These are phyloP conservation scores for Cymbopogon citratus DNA, from an alignment of 176 grass and related monocot genomes.

Conservation along the genomic window DNA sequence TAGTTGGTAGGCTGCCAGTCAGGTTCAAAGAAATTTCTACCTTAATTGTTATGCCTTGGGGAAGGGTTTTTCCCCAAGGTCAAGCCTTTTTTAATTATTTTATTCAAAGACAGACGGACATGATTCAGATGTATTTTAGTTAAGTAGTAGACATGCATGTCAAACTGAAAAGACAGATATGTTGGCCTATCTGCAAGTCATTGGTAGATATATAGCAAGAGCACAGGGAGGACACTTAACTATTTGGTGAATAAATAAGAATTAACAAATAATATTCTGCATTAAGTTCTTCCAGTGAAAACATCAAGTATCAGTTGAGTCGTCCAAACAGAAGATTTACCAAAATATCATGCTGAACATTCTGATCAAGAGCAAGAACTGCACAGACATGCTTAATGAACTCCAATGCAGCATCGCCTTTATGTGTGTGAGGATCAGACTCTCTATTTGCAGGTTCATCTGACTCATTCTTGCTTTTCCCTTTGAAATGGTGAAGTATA, in stretches of 20 bases:
- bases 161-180: not conserved
- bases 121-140: not conserved
- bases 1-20: not conserved
- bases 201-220: slow-evolving; percentile 18
- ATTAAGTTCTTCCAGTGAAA: slow-evolving; percentile 3
- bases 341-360: slow-evolving; percentile 92
- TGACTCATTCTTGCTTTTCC: slow-evolving; percentile 50
- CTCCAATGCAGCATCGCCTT: slow-evolving; percentile 81
- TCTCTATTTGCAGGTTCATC: slow-evolving; percentile 36
- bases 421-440: slow-evolving; percentile 39
- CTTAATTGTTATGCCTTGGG: not conserved
- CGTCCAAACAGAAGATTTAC: slow-evolving; percentile 48
- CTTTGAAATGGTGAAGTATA: slow-evolving; percentile 73
- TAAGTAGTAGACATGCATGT: not conserved
- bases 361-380: slow-evolving; percentile 86
- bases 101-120: not conserved
- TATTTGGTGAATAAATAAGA: not conserved
- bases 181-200: not conserved
- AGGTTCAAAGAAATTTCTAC: not conserved
- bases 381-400: slow-evolving; percentile 96
- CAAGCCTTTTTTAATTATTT: not conserved
- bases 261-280: not conserved
- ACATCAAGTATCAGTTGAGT: slow-evolving; percentile 12
- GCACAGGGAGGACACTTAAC: slow-evolving; percentile 13
- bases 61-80: not conserved